Evolutionary conservation across 495 filamentous ascomycete genomes (phyloP).

Genomic region (Penicillium canescens): DNA sequence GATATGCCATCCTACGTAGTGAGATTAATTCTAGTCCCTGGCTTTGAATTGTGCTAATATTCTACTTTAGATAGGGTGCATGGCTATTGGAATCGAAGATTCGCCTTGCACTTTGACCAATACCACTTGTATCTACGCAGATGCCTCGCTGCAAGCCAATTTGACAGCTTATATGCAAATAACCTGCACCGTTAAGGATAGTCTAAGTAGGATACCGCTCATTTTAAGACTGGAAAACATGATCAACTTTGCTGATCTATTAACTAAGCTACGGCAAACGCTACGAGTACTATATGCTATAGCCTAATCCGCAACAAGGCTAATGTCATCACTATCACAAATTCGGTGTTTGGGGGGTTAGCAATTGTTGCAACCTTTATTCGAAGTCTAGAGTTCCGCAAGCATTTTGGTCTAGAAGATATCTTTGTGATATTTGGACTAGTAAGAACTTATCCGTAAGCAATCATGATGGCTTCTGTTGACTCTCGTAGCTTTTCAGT

Average conservation of each 20-base stretch:
- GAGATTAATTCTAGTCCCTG: neutral
- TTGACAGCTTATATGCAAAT: slow-evolving; percentile 5
- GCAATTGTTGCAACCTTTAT: slow-evolving; percentile 9
- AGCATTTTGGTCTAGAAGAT: slow-evolving; percentile 12
- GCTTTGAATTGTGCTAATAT: neutral
- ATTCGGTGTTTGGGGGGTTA: slow-evolving; percentile 8
- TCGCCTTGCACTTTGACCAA: neutral
- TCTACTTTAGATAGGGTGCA: neutral
- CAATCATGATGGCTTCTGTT: neutral
- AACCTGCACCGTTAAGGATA: neutral
- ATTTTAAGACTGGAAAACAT: neutral
- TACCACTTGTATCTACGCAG: neutral
- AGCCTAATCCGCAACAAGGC: slow-evolving; percentile 8
- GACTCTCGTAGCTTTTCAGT: neutral
- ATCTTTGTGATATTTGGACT: slow-evolving; percentile 7
- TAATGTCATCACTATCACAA: slow-evolving; percentile 9
- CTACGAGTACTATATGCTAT: slow-evolving; percentile 6
- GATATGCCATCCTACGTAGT: neutral
- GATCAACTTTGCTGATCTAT: neutral
- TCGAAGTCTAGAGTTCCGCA: neutral
- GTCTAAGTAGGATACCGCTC: slow-evolving; percentile 3
- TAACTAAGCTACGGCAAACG: slow-evolving; percentile 2
- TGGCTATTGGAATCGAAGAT: neutral
- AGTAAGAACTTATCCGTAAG: slow-evolving; percentile 2
- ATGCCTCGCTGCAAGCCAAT: neutral